Evolutionary conservation across 768 basidiomycete species (phyloP).

Genomic region (Ramaria rubella): DNA sequence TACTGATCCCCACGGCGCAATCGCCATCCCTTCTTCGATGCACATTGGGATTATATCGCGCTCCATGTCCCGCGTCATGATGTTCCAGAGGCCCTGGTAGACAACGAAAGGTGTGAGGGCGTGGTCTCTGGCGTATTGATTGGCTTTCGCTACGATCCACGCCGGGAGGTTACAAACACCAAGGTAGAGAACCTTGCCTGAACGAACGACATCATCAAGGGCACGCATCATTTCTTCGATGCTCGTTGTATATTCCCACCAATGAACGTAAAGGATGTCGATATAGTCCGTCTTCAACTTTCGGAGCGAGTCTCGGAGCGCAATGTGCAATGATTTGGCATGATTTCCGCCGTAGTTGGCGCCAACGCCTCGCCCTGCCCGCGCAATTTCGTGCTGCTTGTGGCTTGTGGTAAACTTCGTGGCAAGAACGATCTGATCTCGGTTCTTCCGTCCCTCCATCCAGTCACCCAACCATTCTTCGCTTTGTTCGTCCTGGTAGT

Average conservation of each 20-base stretch:
- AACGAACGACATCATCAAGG: conserved; percentile 34
- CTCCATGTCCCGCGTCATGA: conserved; percentile 31
- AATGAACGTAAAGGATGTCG: conserved; percentile 26
- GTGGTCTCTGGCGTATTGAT: too few relatives aligned
- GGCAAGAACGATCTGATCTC: conserved; percentile 33
- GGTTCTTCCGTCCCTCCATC: conserved; percentile 28
- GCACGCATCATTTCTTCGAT: conserved; percentile 35
- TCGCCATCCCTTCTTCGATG: too few relatives aligned
- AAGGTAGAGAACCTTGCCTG: conserved; percentile 39
- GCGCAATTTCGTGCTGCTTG: conserved; percentile 20
- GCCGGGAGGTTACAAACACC: conserved; percentile 32
- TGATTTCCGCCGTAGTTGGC: conserved; percentile 20
- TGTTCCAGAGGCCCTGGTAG: conserved; percentile 29
- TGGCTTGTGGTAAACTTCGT: conserved; percentile 15
- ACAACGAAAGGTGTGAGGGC: conserved; percentile 32
- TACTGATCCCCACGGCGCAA: too few relatives aligned
- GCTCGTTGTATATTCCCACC: conserved; percentile 30
- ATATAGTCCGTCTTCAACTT: conserved; percentile 25
- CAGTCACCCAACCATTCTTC: conserved; percentile 38
- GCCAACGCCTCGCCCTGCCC: conserved; percentile 29
- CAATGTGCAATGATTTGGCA: conserved; percentile 14
- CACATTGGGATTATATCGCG: conserved; percentile 38
- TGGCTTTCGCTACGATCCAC: conserved; percentile 31
- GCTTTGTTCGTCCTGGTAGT: conserved; percentile 22
- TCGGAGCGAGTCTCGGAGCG: conserved; percentile 17